Base-by-base conservation (phyloP, 306 rosid genomes). In the Castanea mollissima region DNA sequence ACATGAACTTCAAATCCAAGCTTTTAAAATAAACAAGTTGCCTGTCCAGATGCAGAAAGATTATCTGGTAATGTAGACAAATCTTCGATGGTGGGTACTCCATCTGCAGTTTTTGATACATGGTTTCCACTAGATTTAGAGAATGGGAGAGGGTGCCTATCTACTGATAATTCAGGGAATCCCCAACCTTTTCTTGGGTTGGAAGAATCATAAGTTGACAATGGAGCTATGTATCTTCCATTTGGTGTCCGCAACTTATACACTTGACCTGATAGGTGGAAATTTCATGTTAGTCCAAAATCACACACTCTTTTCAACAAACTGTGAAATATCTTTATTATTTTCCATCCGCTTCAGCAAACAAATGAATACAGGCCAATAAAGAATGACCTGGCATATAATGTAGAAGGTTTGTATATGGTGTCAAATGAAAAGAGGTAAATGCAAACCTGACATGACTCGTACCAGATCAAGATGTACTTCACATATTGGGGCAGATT, bases 131-230 rank as follows among this genome's bases (percentile, higher is more conserved):
- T 14, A 18, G 88, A 74, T 54, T 76, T 85, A 1, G 78, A 70
- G 41, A 27, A 35, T 56, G 44, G 58, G 14, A 57, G 60, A 44
- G 19, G 23, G 77, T 85, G 74, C 51, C 74, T 74, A 59, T 87
- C 57, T 34, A 82, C 68, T 44, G 96, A 85, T 85, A 92, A 38
- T 84, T 74, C 88, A 31, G 97, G 92, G 79, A 91, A 92, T 20
- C 88, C 92, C 97, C 99, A 94, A 65, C 87, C 90, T 77, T 87
- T 85, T 63, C 93, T 92, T 59, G 97, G 98, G 88, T 92, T 83
- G 55, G 97, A 81, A 69, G 97, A 89, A 85, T 94, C 91, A 80
- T 87, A 94, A 73, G 85, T 80, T 70, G 91, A 76, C 81, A 90
- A 55, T 76, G 93, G 85, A 68, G 93, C 87, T 83, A 92, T 44